Evolutionary conservation across 176 grass and related monocot genomes (phyloP).

Genomic region (Thalia dealbata): DNA sequence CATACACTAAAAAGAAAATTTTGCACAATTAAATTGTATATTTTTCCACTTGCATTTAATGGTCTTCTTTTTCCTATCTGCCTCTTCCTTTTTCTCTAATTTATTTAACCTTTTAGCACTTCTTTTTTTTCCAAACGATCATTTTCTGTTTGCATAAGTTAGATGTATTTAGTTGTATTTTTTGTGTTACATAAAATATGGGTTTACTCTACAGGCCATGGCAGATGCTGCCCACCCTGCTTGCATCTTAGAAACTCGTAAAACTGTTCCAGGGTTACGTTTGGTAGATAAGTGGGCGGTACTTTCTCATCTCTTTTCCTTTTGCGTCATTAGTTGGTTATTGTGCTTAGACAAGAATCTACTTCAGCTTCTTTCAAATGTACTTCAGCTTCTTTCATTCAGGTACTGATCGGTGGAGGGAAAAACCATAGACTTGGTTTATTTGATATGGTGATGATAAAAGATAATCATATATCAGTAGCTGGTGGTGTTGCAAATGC

Average conservation of each 20-base stretch:
- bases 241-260: constrained; percentile 85
- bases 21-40: not conserved
- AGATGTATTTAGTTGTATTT: not conserved
- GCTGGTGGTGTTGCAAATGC: constrained; percentile 76
- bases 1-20: not conserved
- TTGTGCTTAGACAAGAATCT: not conserved
- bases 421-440: constrained; percentile 96
- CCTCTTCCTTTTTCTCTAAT: too few relatives aligned
- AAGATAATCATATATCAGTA: constrained; percentile 97
- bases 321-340: too few relatives aligned
- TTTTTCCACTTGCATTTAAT: too few relatives aligned
- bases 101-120: too few relatives aligned
- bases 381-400: not conserved
- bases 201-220: constrained; percentile 48
- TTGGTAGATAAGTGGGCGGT: constrained; percentile 92
- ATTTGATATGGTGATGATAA: constrained; percentile 99
- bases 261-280: constrained; percentile 91
- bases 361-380: not conserved
- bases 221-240: constrained; percentile 76
- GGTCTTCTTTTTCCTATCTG: too few relatives aligned
- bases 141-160: not conserved
- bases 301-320: constrained; percentile 19
- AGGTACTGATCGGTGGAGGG: constrained; percentile 92
- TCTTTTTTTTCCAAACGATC: too few relatives aligned
- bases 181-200: not conserved